Percentiles rank a stretch among this genome's conserved stretches.
Conservation (phyloP, 768 basidiomycete genomes). For the Dentipellis fragilis region DNA sequence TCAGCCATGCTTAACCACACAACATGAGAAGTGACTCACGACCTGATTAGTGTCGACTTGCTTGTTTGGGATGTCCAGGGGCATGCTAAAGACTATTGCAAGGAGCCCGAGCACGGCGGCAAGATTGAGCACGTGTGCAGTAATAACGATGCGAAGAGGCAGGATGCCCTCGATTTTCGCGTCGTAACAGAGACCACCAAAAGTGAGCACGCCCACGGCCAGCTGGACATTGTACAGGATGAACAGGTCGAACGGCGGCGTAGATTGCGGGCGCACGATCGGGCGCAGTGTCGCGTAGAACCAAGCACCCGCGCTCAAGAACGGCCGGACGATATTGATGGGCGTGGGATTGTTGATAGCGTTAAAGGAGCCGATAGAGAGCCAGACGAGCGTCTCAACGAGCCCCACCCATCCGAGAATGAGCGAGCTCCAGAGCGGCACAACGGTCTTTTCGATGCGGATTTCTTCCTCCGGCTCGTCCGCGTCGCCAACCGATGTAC, state of each 20-base stretch:
- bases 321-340: constrained; percentile 24
- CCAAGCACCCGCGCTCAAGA: constrained; percentile 52
- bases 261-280: constrained; percentile 40
- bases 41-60: constrained; percentile 45
- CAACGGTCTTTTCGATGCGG: constrained; percentile 3
- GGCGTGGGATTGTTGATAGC: constrained; percentile 23
- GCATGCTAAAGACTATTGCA: constrained; percentile 47
- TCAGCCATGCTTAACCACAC: background rate
- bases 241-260: constrained; percentile 57
- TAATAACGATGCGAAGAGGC: constrained; percentile 23
- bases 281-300: constrained; percentile 55
- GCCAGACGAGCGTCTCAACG: constrained; percentile 46
- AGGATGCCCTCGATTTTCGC: constrained; percentile 30
- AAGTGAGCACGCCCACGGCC: constrained; percentile 32
- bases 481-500: background rate
- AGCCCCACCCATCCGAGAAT: constrained; percentile 47
- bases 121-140: constrained; percentile 31
- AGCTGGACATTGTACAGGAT: constrained; percentile 43
- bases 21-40: constrained; percentile 31
- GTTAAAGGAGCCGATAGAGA: constrained; percentile 46
- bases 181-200: constrained; percentile 51
- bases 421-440: constrained; percentile 52
- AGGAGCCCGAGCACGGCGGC: constrained; percentile 33
- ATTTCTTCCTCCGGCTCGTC: background rate
- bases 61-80: constrained; percentile 51